A percentile compares a stretch with the other conserved stretches of the same genome.
These are phyloP conservation scores for Striga hermonthica DNA, from an alignment of 305 asterid genomes.

Conservation along the genomic window DNA sequence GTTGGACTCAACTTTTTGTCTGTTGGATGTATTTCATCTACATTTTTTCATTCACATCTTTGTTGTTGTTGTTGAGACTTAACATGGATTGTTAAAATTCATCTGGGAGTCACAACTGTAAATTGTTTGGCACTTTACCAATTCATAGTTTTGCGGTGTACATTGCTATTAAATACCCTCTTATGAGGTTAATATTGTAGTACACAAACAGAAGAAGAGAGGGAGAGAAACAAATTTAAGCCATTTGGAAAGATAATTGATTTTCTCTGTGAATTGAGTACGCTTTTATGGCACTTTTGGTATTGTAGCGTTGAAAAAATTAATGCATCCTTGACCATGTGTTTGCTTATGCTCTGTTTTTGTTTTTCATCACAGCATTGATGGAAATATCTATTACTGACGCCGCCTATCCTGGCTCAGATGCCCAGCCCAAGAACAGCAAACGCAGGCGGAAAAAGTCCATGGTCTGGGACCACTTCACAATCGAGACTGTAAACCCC, in stretches of 20 bases:
- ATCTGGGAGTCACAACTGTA: no score
- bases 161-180: no score
- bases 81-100: no score
- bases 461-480: constrained; percentile 82
- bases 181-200: no score
- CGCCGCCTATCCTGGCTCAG: constrained; percentile 45
- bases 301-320: neutral
- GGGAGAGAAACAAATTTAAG: neutral
- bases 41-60: no score
- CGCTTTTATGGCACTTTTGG: no score
- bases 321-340: neutral
- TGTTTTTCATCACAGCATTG: constrained; percentile 34
- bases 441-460: constrained; percentile 76
- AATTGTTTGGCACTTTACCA: no score
- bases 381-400: constrained; percentile 47
- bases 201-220: no score
- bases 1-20: neutral
- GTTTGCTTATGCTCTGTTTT: constrained; percentile 19
- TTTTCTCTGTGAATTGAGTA: neutral
- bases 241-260: neutral
- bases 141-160: no score
- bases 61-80: no score
- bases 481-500: constrained; percentile 43
- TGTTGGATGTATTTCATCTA: no score
- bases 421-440: constrained; percentile 46